These are phyloP conservation scores for Cutaneotrichosporon daszewskae DNA, from an alignment of 1,284 basidiomycete genomes.

Conservation along the genomic window DNA sequence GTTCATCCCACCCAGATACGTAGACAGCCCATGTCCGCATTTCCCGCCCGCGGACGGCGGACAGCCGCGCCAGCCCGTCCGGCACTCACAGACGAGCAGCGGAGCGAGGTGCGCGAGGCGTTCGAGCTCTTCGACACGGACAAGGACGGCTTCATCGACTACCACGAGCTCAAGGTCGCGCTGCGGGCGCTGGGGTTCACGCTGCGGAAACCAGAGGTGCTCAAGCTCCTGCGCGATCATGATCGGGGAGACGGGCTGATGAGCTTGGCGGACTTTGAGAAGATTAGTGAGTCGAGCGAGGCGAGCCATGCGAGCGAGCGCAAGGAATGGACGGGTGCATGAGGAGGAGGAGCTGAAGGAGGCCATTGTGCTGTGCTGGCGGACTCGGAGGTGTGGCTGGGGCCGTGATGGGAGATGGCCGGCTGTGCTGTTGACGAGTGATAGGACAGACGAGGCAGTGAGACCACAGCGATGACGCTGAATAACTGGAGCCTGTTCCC, in stretches of 20 bases:
- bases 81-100: constrained; percentile 87
- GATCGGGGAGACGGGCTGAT: constrained; percentile 90
- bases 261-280: constrained; percentile 89
- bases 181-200: constrained; percentile 98
- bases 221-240: constrained; percentile 88
- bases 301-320: no score
- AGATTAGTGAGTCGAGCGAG: constrained; percentile 82
- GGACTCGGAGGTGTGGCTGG: not conserved
- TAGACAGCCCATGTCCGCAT: constrained; percentile 12
- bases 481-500: no score
- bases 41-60: constrained; percentile 9
- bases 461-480: no score
- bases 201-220: constrained; percentile 94
- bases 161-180: constrained; percentile 97
- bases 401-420: not conserved
- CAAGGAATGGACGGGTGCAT: no score
- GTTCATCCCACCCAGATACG: not conserved
- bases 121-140: constrained; percentile 99
- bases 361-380: no score
- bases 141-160: constrained; percentile 94
- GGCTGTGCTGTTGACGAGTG: no score
- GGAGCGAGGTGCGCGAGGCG: constrained; percentile 96
- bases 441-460: not conserved
- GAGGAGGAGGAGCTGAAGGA: not conserved
- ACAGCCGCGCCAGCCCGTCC: constrained; percentile 49